phyloP scores from a whole-genome alignment of 169 alveolate genomes.

The Plasmodium blacklocki region DNA sequence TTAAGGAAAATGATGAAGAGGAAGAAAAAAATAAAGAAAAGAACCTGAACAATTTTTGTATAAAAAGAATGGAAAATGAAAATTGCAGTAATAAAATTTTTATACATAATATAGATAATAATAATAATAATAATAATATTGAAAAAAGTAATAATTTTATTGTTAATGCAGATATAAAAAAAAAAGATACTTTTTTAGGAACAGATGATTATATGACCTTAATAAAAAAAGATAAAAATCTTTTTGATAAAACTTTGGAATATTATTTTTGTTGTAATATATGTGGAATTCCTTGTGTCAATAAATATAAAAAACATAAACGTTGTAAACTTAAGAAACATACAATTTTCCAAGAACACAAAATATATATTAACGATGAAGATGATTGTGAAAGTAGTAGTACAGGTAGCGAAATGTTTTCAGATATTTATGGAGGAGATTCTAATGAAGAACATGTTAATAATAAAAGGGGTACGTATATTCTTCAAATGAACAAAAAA shows the following conservation, averaged over 20 bases:
- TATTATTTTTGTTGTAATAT: constrained; percentile 37
- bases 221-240: constrained; percentile 9
- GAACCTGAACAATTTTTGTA: too few species aligned
- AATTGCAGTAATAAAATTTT: too few species aligned
- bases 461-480: background rate
- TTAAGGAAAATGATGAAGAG: too few species aligned
- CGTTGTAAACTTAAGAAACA: constrained; percentile 16
- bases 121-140: too few species aligned
- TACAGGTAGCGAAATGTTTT: constrained; percentile 5
- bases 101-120: too few species aligned
- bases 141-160: too few species aligned
- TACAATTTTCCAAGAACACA: constrained; percentile 24
- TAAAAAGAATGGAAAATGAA: too few species aligned
- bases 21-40: too few species aligned
- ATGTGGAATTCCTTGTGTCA: constrained; percentile 47
- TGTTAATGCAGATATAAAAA: background rate
- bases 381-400: constrained; percentile 57
- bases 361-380: constrained; percentile 45
- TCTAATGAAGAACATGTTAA: background rate
- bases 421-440: background rate
- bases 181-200: background rate
- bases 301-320: constrained; percentile 11
- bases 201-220: constrained; percentile 10
- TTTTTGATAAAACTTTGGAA: constrained; percentile 14
- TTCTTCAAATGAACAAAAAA: background rate